Base-by-base conservation (phyloP, 345 rosid genomes). In the Mallotus nudiflorus region DNA sequence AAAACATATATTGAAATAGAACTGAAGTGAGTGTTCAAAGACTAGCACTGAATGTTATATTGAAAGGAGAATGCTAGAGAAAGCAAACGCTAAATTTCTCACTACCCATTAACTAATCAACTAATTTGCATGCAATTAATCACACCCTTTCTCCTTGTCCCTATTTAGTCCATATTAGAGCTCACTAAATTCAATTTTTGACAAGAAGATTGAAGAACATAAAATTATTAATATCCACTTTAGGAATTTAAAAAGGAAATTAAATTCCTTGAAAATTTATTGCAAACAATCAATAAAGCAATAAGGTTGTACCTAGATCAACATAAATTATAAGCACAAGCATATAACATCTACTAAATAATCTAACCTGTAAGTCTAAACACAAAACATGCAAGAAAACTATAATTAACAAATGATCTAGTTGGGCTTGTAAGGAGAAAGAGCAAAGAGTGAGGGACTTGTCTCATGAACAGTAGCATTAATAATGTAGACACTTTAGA, bases 391-490 rank as follows among this genome's bases (percentile, higher is more conserved):
- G 56, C 56, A 52, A 52, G 27, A 25, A 1, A 52, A 55, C 33
- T 2, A 25, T 55, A 12, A 8, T 42, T 42, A 4, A n/a, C 14
- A 4, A 42, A 6, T 33, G 37, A 6, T 33, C 37, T 6, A 33
- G 6, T 33, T 33, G 6, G 6, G 37, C 46, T 42, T 0, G 10
- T 12, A 14, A 44, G 14, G 35, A 20, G 22, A 8, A 52, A 12
- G 14, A 42, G 46, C 4, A 42, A 42, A 12, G 16, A 55, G 20
- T 0, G 0, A 55, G 1, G 20, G 2, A 3, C 68, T 33, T 25
- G 54, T 62, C 20, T 62, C 62, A 71, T 68, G 68, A 44, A 71
- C 75, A 19, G 75, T 63, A 29, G 75, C 57, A 44, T 55, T 64
- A 11, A 72, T 64, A 3, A 16, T 28, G 20, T 64, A 64, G 22